Conservation (phyloP, 2,329 filamentous ascomycete genomes). For the Moelleriella libera region DNA sequence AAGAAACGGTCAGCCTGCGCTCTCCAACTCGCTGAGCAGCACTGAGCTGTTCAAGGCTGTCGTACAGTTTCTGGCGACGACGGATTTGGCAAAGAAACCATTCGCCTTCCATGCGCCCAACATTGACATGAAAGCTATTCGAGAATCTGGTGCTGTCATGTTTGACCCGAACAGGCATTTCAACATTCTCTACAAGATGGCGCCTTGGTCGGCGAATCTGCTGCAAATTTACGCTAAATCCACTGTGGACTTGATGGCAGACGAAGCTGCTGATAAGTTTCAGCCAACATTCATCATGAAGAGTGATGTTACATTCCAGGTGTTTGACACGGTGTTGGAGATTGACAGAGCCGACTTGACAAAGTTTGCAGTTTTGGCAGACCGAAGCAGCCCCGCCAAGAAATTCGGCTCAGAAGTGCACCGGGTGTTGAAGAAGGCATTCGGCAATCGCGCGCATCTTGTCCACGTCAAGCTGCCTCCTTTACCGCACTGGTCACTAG, state of each 20-base stretch:
- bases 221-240: constrained; percentile 62
- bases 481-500: constrained; percentile 15
- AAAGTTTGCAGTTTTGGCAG: constrained; percentile 14
- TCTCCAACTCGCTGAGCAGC: constrained; percentile 72
- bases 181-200: constrained; percentile 88
- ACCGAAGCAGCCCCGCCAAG: constrained; percentile 28
- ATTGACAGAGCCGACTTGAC: constrained; percentile 17
- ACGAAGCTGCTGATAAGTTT: constrained; percentile 66
- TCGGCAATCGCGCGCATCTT: constrained; percentile 60
- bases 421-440: constrained; percentile 50
- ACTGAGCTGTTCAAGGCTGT: constrained; percentile 92
- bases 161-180: constrained; percentile 63
- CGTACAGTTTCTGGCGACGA: constrained; percentile 70
- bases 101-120: constrained; percentile 31
- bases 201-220: constrained; percentile 62
- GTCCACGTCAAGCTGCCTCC: constrained; percentile 41
- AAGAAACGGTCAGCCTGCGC: constrained; percentile 52
- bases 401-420: constrained; percentile 45
- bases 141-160: constrained; percentile 48
- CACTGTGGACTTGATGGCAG: constrained; percentile 62
- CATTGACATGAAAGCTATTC: constrained; percentile 18
- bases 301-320: constrained; percentile 36
- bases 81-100: constrained; percentile 56
- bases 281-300: constrained; percentile 67
- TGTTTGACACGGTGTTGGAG: constrained; percentile 34